Base-by-base conservation (phyloP, 768 basidiomycete genomes). In the Pleurotus cornucopiae region DNA sequence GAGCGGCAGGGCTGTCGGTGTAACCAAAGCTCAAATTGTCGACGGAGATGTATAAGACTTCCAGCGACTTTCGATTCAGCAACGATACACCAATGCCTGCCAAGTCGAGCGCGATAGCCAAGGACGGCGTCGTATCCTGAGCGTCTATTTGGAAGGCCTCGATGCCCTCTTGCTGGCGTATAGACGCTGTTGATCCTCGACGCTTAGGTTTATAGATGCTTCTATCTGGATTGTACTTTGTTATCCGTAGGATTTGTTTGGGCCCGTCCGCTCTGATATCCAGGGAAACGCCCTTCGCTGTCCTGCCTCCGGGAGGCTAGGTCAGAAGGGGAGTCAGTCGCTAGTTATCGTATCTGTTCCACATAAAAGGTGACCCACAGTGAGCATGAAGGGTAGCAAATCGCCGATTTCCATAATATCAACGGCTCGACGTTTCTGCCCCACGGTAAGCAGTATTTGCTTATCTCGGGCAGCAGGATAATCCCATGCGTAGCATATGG, bases 331-430 rank as follows among this genome's bases (percentile, higher is more conserved):
- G 38, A 14, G 46, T 41, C 26, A 56, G 38, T n/a, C n/a, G 25
- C 11, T 5, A 30, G 12, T 30, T 25, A 25, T 25, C 23, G 23
- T 25, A 5, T 25, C 34, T 34, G 34, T 5, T 46, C 46, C 34
- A 38, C 23, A 55, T 13, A 21, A 20, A 20, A 18, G 41, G 26
- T 1, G 18, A 73, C 83, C 58, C 61, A 92, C 91, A 46, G 75
- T 73, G 66, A 96, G 91, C 67, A 83, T 91, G 78, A 95, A 95
- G 1, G 97, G 97, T 11, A 91, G 70, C 5, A 96, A 80, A 60
- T 89, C 82, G 23, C 97, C 97, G 18, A 99, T 98, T 69, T 98
- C 97, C 86, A 96, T 87, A 58, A 96, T 86, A 66, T 98, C 96
- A 49, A 98, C 75, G 18, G 77, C 69, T 25, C 91, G 81, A 9